phyloP scores from a whole-genome alignment of 2,329 filamentous ascomycete species.

The Xylariaceae sp. region DNA sequence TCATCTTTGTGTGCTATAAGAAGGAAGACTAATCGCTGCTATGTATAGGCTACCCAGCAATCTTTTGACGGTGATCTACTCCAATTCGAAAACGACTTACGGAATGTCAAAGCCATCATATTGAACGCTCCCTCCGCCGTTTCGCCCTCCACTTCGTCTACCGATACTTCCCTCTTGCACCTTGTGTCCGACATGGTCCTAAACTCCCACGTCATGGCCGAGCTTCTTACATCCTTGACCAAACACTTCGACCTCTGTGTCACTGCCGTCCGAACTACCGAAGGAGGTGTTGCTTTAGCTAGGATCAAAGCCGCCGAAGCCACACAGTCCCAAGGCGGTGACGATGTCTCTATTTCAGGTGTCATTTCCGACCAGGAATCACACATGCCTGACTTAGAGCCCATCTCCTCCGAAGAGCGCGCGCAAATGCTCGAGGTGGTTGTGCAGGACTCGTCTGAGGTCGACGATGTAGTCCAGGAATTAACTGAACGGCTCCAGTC shows the following conservation, averaged over 20 bases:
- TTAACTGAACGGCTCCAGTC: constrained; percentile 71
- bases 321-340: constrained; percentile 43
- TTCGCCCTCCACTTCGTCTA: constrained; percentile 34
- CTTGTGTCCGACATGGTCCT: constrained; percentile 62
- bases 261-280: constrained; percentile 84
- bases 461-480: constrained; percentile 63
- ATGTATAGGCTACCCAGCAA: constrained; percentile 55
- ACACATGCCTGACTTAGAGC: constrained; percentile 53
- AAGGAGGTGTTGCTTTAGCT: constrained; percentile 69
- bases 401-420: constrained; percentile 71
- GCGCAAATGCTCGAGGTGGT: constrained; percentile 81
- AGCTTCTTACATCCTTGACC: constrained; percentile 73
- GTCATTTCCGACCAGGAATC: constrained; percentile 58
- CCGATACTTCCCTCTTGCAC: constrained; percentile 43
- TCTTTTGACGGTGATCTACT: constrained; percentile 74
- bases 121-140: constrained; percentile 36
- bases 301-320: constrained; percentile 65
- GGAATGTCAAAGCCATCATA: constrained; percentile 58
- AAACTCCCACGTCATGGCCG: constrained; percentile 78
- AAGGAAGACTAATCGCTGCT: constrained; percentile 12
- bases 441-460: constrained; percentile 63
- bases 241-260: constrained; percentile 92
- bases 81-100: constrained; percentile 71
- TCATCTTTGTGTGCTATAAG: not conserved
- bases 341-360: constrained; percentile 60